phyloP scores from a whole-genome alignment of 257 asterid genomes.

The Fraxinus cuspidata region DNA sequence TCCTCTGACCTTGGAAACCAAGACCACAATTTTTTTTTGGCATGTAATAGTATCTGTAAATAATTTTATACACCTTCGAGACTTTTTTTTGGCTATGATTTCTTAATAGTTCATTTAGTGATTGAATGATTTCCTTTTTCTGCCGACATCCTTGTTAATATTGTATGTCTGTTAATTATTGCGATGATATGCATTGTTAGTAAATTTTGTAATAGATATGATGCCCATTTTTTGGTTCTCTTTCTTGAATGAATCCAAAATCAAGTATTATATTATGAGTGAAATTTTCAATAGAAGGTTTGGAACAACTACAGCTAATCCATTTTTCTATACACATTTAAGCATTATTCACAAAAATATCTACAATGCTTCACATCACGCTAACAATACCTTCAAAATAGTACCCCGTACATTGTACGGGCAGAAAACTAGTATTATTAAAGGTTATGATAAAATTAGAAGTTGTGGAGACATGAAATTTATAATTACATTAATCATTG shows the following conservation, averaged over 20 bases:
- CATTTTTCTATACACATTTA: too few species aligned
- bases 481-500: too few species aligned
- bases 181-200: not conserved
- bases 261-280: too few species aligned
- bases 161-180: not conserved
- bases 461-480: too few species aligned
- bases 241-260: not conserved
- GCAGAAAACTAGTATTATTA: too few species aligned
- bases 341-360: too few species aligned
- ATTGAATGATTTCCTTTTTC: not conserved
- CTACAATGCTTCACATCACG: too few species aligned
- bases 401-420: too few species aligned
- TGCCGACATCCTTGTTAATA: not conserved
- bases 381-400: too few species aligned
- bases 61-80: not conserved
- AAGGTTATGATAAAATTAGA: too few species aligned
- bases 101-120: not conserved
- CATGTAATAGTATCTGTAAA: not conserved
- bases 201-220: not conserved
- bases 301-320: too few species aligned
- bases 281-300: too few species aligned
- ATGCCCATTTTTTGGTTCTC: not conserved
- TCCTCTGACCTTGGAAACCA: not conserved
- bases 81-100: not conserved
- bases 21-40: not conserved